Evolutionary conservation across 768 basidiomycete species (phyloP).

Genomic region (Termitomyces sp.): DNA sequence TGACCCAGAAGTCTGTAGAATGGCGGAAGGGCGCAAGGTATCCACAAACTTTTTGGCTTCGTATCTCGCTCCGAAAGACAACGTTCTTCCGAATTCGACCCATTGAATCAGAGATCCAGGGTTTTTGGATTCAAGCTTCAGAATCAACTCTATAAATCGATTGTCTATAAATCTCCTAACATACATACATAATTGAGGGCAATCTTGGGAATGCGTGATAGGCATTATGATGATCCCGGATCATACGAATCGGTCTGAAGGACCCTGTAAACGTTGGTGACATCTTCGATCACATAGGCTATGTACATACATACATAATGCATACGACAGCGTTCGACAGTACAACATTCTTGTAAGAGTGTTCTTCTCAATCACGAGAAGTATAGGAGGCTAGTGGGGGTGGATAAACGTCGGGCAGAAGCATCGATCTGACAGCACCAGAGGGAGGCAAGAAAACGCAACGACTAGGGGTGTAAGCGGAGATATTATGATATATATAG

Average conservation of each 20-base stretch:
- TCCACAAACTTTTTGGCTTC: not conserved
- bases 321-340: not conserved
- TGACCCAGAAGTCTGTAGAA: not conserved
- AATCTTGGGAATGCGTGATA: not conserved
- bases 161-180: not conserved
- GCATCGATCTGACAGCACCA: conserved; percentile 6
- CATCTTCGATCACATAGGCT: not conserved
- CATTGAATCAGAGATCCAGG: not conserved
- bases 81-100: not conserved
- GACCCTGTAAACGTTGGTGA: not conserved
- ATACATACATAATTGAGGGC: not conserved
- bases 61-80: not conserved
- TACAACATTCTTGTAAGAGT: not conserved
- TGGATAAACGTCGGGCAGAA: not conserved
- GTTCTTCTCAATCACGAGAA: not conserved
- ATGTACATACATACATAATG: not conserved
- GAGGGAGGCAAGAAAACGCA: conserved; percentile 9
- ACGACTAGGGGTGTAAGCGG: not conserved
- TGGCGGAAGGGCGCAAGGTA: not conserved
- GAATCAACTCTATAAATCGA: not conserved
- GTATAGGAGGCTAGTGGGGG: not conserved
- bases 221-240: not conserved
- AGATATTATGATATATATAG: not conserved
- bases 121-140: not conserved
- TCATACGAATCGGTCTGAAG: not conserved